Evolutionary conservation across 1,139 yeast species (phyloP).

Genomic region (Candida gigantensis): DNA sequence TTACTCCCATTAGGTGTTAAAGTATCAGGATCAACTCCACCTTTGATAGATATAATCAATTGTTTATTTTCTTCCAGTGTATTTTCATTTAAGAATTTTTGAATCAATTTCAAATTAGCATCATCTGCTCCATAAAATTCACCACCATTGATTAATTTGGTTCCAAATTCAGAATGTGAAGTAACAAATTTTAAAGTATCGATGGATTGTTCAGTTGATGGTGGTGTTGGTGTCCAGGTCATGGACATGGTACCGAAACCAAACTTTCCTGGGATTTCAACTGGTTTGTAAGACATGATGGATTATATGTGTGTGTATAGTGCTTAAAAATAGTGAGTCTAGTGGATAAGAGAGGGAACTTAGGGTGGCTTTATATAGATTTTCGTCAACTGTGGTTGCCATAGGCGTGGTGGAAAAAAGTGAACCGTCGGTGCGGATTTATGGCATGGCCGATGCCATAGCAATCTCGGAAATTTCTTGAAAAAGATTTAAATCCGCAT

Average conservation of each 20-base stretch:
- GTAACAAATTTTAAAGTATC: constrained; percentile 48
- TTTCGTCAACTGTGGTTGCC: no score
- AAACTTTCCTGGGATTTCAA: constrained; percentile 29
- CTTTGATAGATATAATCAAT: constrained; percentile 67
- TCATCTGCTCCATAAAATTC: constrained; percentile 69
- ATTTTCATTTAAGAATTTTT: constrained; percentile 52
- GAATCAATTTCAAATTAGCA: constrained; percentile 47
- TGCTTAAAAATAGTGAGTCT: no score
- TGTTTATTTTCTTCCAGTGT: constrained; percentile 52
- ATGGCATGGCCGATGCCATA: no score
- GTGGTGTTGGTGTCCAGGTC: constrained; percentile 53
- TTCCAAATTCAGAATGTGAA: constrained; percentile 41
- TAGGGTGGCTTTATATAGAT: no score
- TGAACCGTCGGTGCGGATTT: no score
- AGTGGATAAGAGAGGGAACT: no score
- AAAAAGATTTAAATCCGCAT: no score
- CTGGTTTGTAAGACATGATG: constrained; percentile 16
- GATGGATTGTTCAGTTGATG: constrained; percentile 47
- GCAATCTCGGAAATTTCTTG: no score
- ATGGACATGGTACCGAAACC: constrained; percentile 70
- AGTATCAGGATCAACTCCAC: constrained; percentile 44
- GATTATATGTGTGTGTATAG: no score
- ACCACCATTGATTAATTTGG: constrained; percentile 68
- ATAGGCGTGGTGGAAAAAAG: no score
- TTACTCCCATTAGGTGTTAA: constrained; percentile 51